Conservation (phyloP, 176 grass and related monocot genomes). For the Miscanthus lutarioriparius region DNA sequence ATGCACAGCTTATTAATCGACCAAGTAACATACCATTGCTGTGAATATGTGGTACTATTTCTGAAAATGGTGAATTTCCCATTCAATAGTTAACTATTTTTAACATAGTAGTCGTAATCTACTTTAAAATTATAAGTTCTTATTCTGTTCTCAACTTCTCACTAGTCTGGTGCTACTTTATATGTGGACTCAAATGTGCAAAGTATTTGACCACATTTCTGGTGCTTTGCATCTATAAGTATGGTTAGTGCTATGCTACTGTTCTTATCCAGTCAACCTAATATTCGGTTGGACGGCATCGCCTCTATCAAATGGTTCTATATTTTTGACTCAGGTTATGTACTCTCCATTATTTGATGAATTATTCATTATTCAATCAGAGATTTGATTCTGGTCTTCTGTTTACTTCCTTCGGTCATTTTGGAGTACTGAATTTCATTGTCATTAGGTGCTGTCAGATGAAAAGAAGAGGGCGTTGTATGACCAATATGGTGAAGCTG, state of each 20-base stretch:
- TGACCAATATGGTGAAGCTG: constrained; percentile 98
- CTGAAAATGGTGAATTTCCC: neutral
- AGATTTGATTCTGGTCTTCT: neutral
- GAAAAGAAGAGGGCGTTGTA: constrained; percentile 93
- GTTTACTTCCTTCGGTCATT: constrained; percentile 17
- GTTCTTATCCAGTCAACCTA: neutral
- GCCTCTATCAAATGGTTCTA: neutral
- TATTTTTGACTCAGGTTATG: neutral
- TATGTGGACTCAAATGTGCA: neutral
- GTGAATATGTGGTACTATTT: neutral
- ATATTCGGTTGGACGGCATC: constrained; percentile 3
- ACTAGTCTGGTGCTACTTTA: neutral
- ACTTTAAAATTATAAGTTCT: neutral
- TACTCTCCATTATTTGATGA: neutral
- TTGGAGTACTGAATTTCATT: constrained; percentile 42
- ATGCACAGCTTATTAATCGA: neutral
- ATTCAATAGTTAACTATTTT: neutral
- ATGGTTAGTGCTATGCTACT: neutral
- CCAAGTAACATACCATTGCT: neutral
- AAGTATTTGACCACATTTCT: neutral
- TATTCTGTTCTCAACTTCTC: neutral
- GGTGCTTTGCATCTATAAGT: neutral
- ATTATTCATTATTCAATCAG: neutral
- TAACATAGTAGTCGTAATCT: neutral
- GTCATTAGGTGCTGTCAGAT: constrained; percentile 91